These are phyloP conservation scores for Astrocystis sublimbata DNA, from an alignment of 495 filamentous ascomycete genomes.

Conservation along the genomic window DNA sequence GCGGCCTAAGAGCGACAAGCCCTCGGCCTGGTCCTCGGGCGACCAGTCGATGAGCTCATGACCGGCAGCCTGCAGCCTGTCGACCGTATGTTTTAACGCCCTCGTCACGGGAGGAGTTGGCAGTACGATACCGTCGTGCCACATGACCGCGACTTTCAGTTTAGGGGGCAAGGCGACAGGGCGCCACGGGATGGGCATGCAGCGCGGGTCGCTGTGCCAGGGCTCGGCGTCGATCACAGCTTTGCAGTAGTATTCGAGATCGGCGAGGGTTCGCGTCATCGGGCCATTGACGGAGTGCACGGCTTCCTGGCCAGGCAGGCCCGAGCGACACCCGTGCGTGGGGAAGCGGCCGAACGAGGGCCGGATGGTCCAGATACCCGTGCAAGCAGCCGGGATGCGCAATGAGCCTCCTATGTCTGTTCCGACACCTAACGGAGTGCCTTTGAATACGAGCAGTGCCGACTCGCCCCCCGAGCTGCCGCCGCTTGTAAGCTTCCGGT, in stretches of 20 bases:
- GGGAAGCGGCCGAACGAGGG: constrained; percentile 86
- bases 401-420: constrained; percentile 87
- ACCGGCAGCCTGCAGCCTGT: constrained; percentile 64
- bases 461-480: constrained; percentile 82
- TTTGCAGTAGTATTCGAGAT: constrained; percentile 73
- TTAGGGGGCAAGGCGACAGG: constrained; percentile 52
- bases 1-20: constrained; percentile 68
- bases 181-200: constrained; percentile 79
- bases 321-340: constrained; percentile 71
- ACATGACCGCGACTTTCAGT: constrained; percentile 70
- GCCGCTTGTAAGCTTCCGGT: constrained; percentile 74
- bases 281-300: constrained; percentile 80
- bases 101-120: constrained; percentile 79
- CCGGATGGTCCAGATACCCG: constrained; percentile 78
- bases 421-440: constrained; percentile 79
- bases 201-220: constrained; percentile 77
- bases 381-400: constrained; percentile 82
- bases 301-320: constrained; percentile 86
- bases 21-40: constrained; percentile 59
- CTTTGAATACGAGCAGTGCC: constrained; percentile 69
- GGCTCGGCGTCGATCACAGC: constrained; percentile 74
- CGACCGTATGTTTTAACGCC: constrained; percentile 64
- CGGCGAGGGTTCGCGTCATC: constrained; percentile 77
- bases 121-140: constrained; percentile 72
- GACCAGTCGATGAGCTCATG: constrained; percentile 70